Evolutionary conservation across 1,139 yeast species (phyloP).

Genomic region (Suhomyces atakaporum): DNA sequence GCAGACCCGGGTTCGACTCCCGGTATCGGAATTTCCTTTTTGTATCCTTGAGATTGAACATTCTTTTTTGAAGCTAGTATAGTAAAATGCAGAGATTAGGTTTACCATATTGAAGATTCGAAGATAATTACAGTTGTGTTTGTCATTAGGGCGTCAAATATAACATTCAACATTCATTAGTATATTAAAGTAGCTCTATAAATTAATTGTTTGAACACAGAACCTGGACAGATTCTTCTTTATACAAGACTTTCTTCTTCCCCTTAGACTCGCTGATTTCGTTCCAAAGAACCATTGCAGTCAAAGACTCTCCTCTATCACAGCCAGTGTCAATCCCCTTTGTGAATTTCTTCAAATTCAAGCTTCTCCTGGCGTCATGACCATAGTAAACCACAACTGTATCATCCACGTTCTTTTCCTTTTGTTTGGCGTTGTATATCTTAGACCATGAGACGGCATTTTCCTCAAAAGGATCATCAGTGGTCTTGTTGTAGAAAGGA

Average conservation of each 20-base stretch:
- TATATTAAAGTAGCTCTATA: too few species aligned
- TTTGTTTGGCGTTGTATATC: slow-evolving; percentile 58
- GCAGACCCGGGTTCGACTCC: slow-evolving; percentile 85
- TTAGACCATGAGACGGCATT: slow-evolving; percentile 65
- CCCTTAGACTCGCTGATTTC: slow-evolving; percentile 19
- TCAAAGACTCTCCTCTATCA: slow-evolving; percentile 68
- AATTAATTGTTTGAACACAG: slow-evolving; percentile 20
- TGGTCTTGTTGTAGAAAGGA: slow-evolving; percentile 56
- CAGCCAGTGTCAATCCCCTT: slow-evolving; percentile 86
- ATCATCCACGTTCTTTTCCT: slow-evolving; percentile 28
- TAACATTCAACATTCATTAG: too few species aligned
- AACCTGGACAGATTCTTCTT: slow-evolving; percentile 29
- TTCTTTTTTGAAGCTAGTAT: too few species aligned
- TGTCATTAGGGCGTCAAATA: too few species aligned
- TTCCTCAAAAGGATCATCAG: slow-evolving; percentile 49
- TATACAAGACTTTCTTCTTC: slow-evolving; percentile 19
- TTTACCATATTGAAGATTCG: too few species aligned
- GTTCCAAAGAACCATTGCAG: slow-evolving; percentile 60
- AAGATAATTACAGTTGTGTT: too few species aligned
- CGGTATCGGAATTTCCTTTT: slow-evolving; percentile 38
- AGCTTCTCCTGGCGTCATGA: slow-evolving; percentile 82
- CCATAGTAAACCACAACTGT: slow-evolving; percentile 72
- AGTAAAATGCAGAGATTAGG: too few species aligned
- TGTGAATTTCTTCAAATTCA: slow-evolving; percentile 63
- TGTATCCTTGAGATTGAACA: too few species aligned